Conservation (phyloP, 257 asterid genomes). For the Penstemon newberryi region DNA sequence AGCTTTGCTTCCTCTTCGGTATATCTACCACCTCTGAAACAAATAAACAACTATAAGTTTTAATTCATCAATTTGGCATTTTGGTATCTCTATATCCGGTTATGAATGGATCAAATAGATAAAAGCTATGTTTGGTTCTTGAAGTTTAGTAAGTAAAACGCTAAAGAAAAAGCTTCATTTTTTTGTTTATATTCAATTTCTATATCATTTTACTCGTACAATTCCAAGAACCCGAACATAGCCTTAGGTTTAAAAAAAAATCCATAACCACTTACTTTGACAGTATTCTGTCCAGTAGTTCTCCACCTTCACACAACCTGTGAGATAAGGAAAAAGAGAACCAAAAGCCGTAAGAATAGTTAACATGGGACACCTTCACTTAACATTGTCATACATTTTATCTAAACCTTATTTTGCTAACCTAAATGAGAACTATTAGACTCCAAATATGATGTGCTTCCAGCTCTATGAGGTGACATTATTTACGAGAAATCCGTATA, state of each 20-base stretch:
- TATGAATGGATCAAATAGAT: background rate
- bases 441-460: background rate
- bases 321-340: slow-evolving; percentile 27
- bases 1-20: slow-evolving; percentile 91
- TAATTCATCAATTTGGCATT: slow-evolving; percentile 26
- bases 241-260: slow-evolving; percentile 1
- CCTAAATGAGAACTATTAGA: background rate
- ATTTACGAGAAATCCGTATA: background rate
- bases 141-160: too few species aligned
- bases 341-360: background rate
- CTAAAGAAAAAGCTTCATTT: too few species aligned
- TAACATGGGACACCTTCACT: background rate
- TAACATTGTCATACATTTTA: background rate
- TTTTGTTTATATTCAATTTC: too few species aligned
- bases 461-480: background rate
- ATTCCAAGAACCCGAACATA: too few species aligned
- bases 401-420: background rate
- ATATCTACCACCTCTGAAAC: slow-evolving; percentile 91
- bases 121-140: background rate
- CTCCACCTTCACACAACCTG: slow-evolving; percentile 99
- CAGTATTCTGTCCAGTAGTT: slow-evolving; percentile 81
- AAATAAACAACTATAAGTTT: slow-evolving; percentile 32
- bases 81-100: background rate
- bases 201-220: too few species aligned
- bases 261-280: slow-evolving; percentile 57